Evolutionary conservation across 2,329 filamentous ascomycete genomes (phyloP), one percentile per base, ranked within the genome.

Genomic region (Alternaria sp.): DNA sequence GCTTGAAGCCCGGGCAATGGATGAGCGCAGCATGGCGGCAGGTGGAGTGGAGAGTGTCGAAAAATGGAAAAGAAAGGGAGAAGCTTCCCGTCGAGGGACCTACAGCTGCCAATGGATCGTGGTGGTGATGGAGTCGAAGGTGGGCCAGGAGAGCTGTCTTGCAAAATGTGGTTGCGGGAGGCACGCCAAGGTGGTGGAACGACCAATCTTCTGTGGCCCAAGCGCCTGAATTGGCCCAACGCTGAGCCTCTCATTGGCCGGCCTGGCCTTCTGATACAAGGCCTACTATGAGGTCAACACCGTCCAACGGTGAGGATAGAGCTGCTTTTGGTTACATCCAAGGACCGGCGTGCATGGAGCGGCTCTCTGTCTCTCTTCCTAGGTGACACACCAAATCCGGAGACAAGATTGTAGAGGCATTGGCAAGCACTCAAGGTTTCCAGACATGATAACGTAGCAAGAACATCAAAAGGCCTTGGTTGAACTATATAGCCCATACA

Each of bases 11-110:
- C 77, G 74, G 72, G 70, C 65, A 69, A 78, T 61, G 63, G 73
- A 75, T 68, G 76, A 72, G 71, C 76, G 76, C 62, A 79, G 63
- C 78, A 80, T 80, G 63, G 63, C 63, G 63, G 66, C 58, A 68
- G 66, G 63, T 69, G 50, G 76, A 78, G 76, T 76, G 76, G 77
- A 78, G 75, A 78, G 65, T 63, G 66, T 70, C 64, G 71, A 61
- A 72, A 69, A 70, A 60, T 63, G 57, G 63, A 70, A 73, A 71
- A 66, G 60, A 69, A 71, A 70, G 69, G 69, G 64, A 62, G 56
- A 40, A 54, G 68, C 58, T 64, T 70, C 74, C 75, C 70, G 72
- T 75, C 67, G 70, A 74, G 74, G 72, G 73, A 66, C 65, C 65
- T 65, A 67, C 58, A 63, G 66, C 60, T 71, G 71, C 72, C 75